phyloP scores from a whole-genome alignment of 352 stramenopile species.

The Pythium rhizo-oryzae region DNA sequence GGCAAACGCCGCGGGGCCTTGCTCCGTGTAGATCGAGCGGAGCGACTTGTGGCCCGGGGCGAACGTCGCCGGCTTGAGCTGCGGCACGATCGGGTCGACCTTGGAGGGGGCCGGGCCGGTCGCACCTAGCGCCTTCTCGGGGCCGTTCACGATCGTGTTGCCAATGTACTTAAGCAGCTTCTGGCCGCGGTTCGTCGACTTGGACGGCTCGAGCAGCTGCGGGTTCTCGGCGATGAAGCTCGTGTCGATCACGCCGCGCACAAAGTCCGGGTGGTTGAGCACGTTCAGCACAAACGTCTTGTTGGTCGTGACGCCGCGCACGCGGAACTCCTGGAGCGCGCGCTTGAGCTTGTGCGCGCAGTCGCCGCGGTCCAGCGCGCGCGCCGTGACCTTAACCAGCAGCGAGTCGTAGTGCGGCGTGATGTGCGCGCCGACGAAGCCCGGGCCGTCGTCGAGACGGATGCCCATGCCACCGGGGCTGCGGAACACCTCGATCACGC shows the following conservation, averaged over 20 bases:
- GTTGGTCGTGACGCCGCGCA: conserved; percentile 96
- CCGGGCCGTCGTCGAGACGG: conserved; percentile 94
- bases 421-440: conserved; percentile 96
- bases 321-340: conserved; percentile 95
- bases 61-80: conserved; percentile 41
- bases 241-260: conserved; percentile 94
- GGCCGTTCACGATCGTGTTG: conserved; percentile 97
- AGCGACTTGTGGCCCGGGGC: conserved; percentile 60
- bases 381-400: conserved; percentile 97
- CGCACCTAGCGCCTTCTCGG: conserved; percentile 92
- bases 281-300: conserved; percentile 96
- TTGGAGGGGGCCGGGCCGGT: conserved; percentile 84
- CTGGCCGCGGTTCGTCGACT: conserved; percentile 91
- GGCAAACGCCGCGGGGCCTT: conserved; percentile 97
- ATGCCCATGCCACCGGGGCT: conserved; percentile 96
- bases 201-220: conserved; percentile 87
- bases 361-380: conserved; percentile 89
- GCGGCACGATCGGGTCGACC: conserved; percentile 91
- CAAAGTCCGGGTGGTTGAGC: conserved; percentile 94
- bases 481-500: conserved; percentile 96
- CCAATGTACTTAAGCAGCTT: conserved; percentile 98
- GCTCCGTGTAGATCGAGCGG: conserved; percentile 92
- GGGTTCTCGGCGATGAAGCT: conserved; percentile 97
- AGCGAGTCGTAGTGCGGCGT: conserved; percentile 98
- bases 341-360: conserved; percentile 94